Base-by-base conservation (phyloP, 192 early-diverging fungal species). In the Diversispora eburnea region DNA sequence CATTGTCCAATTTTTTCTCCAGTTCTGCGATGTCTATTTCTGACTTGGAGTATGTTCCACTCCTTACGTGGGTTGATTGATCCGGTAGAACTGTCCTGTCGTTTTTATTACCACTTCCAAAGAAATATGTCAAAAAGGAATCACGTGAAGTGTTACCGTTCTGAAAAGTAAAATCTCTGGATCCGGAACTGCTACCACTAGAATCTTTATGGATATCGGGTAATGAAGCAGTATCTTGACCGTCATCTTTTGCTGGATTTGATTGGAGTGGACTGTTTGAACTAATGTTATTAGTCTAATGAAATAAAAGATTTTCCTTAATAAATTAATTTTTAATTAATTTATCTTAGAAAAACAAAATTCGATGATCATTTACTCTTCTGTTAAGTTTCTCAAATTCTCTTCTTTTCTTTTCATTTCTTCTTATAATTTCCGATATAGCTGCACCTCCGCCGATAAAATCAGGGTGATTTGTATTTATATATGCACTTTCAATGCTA, bases 381-480 rank as follows among this genome's bases (percentile, higher is more conserved):
- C 76, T 76, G 22, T 77, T 65, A 15, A 79, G 75, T 8, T 77
- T 78, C 67, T 83, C 77, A 39, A 82, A 77, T n/a, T 80, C 74
- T 62, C 74, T 80, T 77, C 85, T 84, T 76, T 87, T 88, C 79
- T 86, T 88, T 74, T 88, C 86, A 12, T 85, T 81, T 67, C 85
- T 84, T 51, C 83, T 86, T 79, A 92, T 87, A 57, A 94, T 73
- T 33, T 87, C 86, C 22, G 80, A 84, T 80, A 94, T 86, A n/a
- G 92, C 91, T 13, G 88, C 88, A 0, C 86, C 87, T 0, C 88
- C 92, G 15, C 92, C 92, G 72, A 93, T 86, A 78, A 93, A 93
- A 75, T 94, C 92, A 0, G 91, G 90, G 69, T 94, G 92, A 79
- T 91, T 91, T 68, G 92, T 94, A 74, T 94, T 94, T 76, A 94